phyloP scores from a whole-genome alignment of 192 early-diverging fungal species.

The Coemansia sp. region DNA sequence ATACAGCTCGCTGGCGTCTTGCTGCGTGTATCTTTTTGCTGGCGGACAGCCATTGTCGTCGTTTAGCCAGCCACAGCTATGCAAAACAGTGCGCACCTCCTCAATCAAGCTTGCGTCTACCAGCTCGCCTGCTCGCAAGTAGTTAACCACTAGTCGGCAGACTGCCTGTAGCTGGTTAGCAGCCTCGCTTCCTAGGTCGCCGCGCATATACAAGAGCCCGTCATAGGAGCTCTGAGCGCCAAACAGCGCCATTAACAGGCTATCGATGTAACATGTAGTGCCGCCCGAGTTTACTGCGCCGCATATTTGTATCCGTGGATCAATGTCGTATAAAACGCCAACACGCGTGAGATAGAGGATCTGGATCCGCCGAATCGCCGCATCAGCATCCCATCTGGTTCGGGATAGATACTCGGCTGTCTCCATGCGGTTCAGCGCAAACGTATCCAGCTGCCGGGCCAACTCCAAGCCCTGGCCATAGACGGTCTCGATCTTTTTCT shows the following conservation, averaged over 20 bases:
- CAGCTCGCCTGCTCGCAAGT: conserved; percentile 63
- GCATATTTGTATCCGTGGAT: conserved; percentile 14
- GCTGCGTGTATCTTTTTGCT: conserved; percentile 49
- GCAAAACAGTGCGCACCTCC: conserved; percentile 57
- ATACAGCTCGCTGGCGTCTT: conserved; percentile 73
- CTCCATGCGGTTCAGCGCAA: conserved; percentile 22
- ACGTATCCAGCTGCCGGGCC: conserved; percentile 27
- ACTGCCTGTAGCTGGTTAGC: conserved; percentile 57
- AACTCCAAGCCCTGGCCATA: conserved; percentile 14
- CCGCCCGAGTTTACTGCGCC: conserved; percentile 66
- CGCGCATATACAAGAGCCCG: conserved; percentile 58
- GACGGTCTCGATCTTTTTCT: conserved; percentile 18
- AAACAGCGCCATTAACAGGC: conserved; percentile 70
- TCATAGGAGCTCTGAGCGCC: conserved; percentile 62
- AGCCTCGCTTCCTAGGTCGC: conserved; percentile 46
- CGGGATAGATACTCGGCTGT: conserved; percentile 17
- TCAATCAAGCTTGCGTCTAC: conserved; percentile 57
- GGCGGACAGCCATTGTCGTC: background rate
- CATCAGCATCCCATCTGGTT: conserved; percentile 23
- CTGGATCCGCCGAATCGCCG: conserved; percentile 23
- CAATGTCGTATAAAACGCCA: conserved; percentile 31
- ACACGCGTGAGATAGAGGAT: conserved; percentile 28
- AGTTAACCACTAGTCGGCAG: conserved; percentile 61
- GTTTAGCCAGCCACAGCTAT: conserved; percentile 57
- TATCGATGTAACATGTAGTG: conserved; percentile 73